These are phyloP conservation scores for Camelina hispida DNA, from an alignment of 345 rosid genomes.

Conservation along the genomic window DNA sequence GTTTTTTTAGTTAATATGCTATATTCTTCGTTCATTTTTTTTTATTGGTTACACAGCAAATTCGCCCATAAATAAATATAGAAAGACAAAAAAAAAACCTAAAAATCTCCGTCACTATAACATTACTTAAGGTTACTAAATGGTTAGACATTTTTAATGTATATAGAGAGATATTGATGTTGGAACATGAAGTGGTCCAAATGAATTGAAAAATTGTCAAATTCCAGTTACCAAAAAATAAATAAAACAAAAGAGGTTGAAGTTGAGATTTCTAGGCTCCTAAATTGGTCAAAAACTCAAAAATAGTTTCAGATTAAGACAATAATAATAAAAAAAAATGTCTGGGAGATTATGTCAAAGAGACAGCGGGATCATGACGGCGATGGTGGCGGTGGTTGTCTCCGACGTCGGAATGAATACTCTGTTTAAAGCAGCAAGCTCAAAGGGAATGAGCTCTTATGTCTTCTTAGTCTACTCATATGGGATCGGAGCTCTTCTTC, in stretches of 20 bases:
- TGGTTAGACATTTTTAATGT: not conserved
- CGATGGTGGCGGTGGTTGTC: conserved; percentile 50
- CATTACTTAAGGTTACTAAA: no score
- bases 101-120: no score
- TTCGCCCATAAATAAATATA: no score
- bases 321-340: not conserved
- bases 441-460: conserved; percentile 54
- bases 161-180: not conserved
- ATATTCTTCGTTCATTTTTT: no score
- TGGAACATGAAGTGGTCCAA: not conserved
- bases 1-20: no score
- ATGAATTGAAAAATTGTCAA: not conserved
- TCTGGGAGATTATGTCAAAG: conserved; percentile 27
- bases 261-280: not conserved
- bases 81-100: no score
- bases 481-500: conserved; percentile 49
- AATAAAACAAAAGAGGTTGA: not conserved
- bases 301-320: conserved; percentile 8
- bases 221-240: not conserved
- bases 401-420: conserved; percentile 47
- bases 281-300: conserved; percentile 12
- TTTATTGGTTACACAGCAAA: no score
- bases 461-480: conserved; percentile 52
- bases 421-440: conserved; percentile 53
- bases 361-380: conserved; percentile 43